phyloP scores from a whole-genome alignment of 768 basidiomycete genomes.

The Leccinellum rugosiceps region DNA sequence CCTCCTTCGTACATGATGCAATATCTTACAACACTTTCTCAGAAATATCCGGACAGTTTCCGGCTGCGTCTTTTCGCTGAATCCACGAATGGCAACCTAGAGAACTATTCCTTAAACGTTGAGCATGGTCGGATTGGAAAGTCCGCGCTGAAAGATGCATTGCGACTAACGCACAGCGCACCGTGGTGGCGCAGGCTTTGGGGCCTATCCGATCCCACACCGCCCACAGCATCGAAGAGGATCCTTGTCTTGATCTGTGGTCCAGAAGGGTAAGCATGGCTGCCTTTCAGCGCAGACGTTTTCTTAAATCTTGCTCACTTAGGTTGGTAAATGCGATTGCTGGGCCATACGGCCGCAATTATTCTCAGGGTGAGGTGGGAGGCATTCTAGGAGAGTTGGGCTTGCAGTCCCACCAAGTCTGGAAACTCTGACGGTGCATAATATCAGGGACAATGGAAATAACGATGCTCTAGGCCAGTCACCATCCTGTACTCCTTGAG shows the following conservation, averaged over 20 bases:
- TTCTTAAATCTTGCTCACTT: neutral
- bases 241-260: constrained; percentile 76
- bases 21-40: constrained; percentile 48
- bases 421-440: constrained; percentile 49
- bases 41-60: constrained; percentile 52
- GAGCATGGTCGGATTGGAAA: constrained; percentile 55
- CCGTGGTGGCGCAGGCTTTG: constrained; percentile 33
- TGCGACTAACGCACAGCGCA: constrained; percentile 28
- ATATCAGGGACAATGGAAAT: no score
- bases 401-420: constrained; percentile 58
- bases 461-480: neutral
- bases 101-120: constrained; percentile 25
- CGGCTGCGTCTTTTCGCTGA: constrained; percentile 64
- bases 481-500: neutral
- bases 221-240: constrained; percentile 30
- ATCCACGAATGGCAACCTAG: constrained; percentile 22
- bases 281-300: neutral
- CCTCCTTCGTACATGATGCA: constrained; percentile 64
- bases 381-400: constrained; percentile 67
- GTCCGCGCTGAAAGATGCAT: constrained; percentile 41
- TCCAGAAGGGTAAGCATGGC: constrained; percentile 65
- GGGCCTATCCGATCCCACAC: constrained; percentile 4
- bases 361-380: constrained; percentile 69
- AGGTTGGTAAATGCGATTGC: constrained; percentile 78
- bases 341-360: constrained; percentile 73